These are phyloP conservation scores for Cladophialophora immunda DNA, from an alignment of 2,329 filamentous ascomycete genomes.

Conservation along the genomic window DNA sequence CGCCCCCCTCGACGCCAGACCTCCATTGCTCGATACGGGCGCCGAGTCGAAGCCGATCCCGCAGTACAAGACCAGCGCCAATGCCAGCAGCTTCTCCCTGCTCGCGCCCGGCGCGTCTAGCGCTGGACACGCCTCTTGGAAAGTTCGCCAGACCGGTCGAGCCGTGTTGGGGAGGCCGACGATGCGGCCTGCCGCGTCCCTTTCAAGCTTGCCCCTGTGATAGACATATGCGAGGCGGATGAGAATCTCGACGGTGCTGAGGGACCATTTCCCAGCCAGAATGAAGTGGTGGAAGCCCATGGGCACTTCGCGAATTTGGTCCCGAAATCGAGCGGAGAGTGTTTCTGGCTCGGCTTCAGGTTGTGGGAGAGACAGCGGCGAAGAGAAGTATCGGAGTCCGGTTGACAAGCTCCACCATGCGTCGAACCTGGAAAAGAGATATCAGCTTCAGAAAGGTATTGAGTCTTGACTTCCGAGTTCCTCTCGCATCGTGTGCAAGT, in stretches of 20 bases:
- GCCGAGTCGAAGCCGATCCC: conserved; percentile 20
- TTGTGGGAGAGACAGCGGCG: conserved; percentile 9
- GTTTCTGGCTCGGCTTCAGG: conserved; percentile 1
- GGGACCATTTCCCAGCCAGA: neutral
- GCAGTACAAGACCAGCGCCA: conserved; percentile 17
- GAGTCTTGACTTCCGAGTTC: too few relatives aligned
- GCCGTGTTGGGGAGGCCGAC: conserved; percentile 11
- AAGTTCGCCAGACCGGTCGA: conserved; percentile 19
- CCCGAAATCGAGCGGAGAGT: neutral
- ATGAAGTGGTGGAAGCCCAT: neutral
- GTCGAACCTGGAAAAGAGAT: conserved; percentile 16
- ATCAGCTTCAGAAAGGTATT: neutral
- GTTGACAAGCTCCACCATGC: conserved; percentile 22
- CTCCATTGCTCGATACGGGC: conserved; percentile 19
- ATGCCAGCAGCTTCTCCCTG: conserved; percentile 15
- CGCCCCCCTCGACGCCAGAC: conserved; percentile 7
- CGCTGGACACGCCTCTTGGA: conserved; percentile 21
- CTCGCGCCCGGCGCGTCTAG: conserved; percentile 5
- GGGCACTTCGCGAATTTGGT: neutral
- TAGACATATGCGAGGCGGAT: conserved; percentile 19
- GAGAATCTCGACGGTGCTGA: conserved; percentile 19
- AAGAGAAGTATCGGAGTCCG: conserved; percentile 18
- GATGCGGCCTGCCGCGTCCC: conserved; percentile 4
- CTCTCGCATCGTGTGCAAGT: too few relatives aligned
- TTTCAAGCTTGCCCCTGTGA: neutral